A percentile compares a stretch with the other conserved stretches of the same genome.
phyloP scores from a whole-genome alignment of 2,329 filamentous ascomycete species.

The Neurospora sp. region DNA sequence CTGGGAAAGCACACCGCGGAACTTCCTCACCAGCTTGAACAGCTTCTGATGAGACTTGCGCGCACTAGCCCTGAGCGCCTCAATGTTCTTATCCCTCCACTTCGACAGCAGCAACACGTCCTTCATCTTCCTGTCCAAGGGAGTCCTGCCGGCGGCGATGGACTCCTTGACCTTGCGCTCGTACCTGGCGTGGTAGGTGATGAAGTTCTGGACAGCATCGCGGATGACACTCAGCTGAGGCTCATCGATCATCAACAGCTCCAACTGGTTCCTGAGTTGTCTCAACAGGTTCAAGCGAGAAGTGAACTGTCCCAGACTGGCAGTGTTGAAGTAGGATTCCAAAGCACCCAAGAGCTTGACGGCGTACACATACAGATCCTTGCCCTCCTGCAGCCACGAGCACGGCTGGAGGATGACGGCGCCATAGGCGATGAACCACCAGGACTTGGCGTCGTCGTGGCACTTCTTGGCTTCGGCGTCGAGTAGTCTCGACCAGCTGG shows the following conservation, averaged over 20 bases:
- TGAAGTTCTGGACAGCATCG: conserved; percentile 63
- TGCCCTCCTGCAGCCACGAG: conserved; percentile 47
- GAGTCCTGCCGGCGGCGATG: conserved; percentile 55
- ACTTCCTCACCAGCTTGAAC: conserved; percentile 85
- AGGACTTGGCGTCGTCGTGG: conserved; percentile 67
- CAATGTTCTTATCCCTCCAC: conserved; percentile 97
- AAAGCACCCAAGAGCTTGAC: conserved; percentile 64
- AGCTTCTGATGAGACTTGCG: conserved; percentile 84
- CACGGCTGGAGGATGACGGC: conserved; percentile 70
- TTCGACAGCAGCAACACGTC: conserved; percentile 88
- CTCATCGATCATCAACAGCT: conserved; percentile 49
- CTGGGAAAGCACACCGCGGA: conserved; percentile 67
- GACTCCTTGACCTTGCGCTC: conserved; percentile 53
- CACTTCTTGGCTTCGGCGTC: conserved; percentile 73
- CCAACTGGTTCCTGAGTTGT: conserved; percentile 55
- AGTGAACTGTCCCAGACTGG: conserved; percentile 71
- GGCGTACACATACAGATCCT: conserved; percentile 53
- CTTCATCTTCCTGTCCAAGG: conserved; percentile 85
- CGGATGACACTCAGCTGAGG: conserved; percentile 47
- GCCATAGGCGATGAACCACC: conserved; percentile 97
- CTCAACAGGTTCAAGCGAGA: conserved; percentile 62
- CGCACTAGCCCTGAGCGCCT: conserved; percentile 78
- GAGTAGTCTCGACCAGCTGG: conserved; percentile 83
- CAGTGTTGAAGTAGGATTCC: conserved; percentile 66
- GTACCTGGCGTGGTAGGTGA: conserved; percentile 65